Percentiles rank a stretch among this genome's conserved stretches.
These are phyloP conservation scores for Chloris gayana DNA, from an alignment of 176 grass and related monocot genomes.

Conservation along the genomic window DNA sequence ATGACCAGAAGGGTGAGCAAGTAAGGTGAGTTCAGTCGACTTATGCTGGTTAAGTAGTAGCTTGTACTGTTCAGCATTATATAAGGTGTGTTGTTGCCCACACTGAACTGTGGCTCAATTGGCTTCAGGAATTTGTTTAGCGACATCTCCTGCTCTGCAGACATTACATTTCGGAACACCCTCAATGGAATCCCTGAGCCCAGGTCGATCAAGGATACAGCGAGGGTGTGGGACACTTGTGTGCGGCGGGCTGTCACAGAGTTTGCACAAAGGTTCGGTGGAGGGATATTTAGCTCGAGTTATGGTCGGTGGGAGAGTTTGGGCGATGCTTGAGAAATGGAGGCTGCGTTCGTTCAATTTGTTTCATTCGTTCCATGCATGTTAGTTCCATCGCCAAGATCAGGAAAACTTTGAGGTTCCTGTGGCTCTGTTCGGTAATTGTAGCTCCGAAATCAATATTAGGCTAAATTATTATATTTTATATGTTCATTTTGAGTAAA, in stretches of 20 bases:
- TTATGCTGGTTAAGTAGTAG: neutral
- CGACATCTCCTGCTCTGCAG: neutral
- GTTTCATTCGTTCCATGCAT: too few species aligned
- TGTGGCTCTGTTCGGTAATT: too few species aligned
- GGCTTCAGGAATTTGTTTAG: constrained; percentile 9
- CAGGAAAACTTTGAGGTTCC: too few species aligned
- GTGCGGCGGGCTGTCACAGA: neutral
- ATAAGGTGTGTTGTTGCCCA: neutral
- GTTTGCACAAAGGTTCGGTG: neutral
- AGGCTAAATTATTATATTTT: too few species aligned
- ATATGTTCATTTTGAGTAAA: too few species aligned
- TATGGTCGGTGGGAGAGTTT: constrained; percentile 9
- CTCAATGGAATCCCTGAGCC: neutral
- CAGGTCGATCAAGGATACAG: constrained; percentile 14
- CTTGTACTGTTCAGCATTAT: neutral
- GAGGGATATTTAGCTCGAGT: constrained; percentile 30
- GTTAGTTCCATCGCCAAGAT: too few species aligned
- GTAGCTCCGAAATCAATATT: too few species aligned
- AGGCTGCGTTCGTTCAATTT: neutral
- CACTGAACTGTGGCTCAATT: neutral
- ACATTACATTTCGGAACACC: neutral
- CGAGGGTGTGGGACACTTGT: constrained; percentile 6
- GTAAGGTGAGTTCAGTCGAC: neutral
- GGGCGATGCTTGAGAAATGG: neutral
- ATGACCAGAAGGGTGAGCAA: neutral